Percentiles rank a stretch among this genome's conserved stretches.
Conservation (phyloP, 1,284 basidiomycete genomes). For the Cryptococcus hybrid region DNA sequence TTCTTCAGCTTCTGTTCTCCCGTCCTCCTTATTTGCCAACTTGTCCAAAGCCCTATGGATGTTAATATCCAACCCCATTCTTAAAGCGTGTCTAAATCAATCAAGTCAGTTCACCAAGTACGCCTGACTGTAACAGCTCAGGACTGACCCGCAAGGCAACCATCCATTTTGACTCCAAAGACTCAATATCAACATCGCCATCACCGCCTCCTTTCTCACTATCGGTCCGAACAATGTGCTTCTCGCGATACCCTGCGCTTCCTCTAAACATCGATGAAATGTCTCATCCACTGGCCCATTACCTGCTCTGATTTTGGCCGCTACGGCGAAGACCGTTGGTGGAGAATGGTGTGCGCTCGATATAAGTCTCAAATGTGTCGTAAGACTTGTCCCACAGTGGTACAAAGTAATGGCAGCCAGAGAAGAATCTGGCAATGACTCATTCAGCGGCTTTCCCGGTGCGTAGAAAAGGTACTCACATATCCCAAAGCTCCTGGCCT, state of each 20-base stretch:
- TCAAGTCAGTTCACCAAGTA: neutral
- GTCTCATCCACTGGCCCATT: conserved; percentile 77
- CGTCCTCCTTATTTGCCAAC: conserved; percentile 62
- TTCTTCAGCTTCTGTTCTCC: conserved; percentile 77
- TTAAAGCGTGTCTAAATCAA: conserved; percentile 72
- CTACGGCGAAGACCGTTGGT: conserved; percentile 68
- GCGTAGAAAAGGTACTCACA: conserved; percentile 55
- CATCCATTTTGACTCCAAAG: conserved; percentile 93
- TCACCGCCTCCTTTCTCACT: conserved; percentile 89
- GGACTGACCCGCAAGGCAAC: conserved; percentile 65
- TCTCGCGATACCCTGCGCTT: conserved; percentile 89
- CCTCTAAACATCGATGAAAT: conserved; percentile 86
- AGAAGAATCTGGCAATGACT: conserved; percentile 70
- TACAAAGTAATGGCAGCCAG: conserved; percentile 91
- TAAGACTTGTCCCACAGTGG: conserved; percentile 86
- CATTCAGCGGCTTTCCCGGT: neutral
- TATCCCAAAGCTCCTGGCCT: conserved; percentile 82
- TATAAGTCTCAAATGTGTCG: conserved; percentile 84
- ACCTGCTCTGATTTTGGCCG: conserved; percentile 84
- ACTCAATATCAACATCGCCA: conserved; percentile 87
- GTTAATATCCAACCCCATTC: conserved; percentile 90
- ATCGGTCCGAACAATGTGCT: conserved; percentile 89
- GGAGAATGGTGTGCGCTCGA: conserved; percentile 88
- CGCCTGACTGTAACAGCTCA: neutral
- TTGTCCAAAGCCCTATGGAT: conserved; percentile 86